Base-by-base conservation (phyloP, 1,284 basidiomycete genomes). In the Rhodotorula sp. region DNA sequence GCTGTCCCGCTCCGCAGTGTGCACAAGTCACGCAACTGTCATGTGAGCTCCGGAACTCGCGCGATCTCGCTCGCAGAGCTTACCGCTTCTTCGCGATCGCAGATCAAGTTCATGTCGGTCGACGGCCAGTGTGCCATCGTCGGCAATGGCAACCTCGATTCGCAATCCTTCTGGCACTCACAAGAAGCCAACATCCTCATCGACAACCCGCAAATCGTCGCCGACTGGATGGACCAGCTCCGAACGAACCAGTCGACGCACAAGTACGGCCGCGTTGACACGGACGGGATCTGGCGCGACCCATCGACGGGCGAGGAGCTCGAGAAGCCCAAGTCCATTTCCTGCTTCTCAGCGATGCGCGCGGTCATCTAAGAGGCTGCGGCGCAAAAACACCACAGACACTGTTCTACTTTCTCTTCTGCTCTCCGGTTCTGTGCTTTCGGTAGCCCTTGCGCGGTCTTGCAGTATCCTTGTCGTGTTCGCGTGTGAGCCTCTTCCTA, bases 151-250 rank as follows among this genome's bases (percentile, higher is more conserved):
- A 89, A 88, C 77, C 71, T 73, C 57, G 87, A 87, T 74, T 86
- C 85, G n/a, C 88, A 90, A 78, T 86, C 85, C 24, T 90, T 89
- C 88, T 90, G 86, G 83, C 90, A 91, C 79, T 87, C 86, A 52
- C 87, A 89, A 74, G 90, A 91, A 78, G 85, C 88, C 76, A 73
- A 91, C 78, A 82, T 90, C 67, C 86, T 91, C 84, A 83, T 91
- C 59, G 89, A 91, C 78, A 86, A 83, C 30, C 77, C 82, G 44
- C 81, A 84, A 67, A 83, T 89, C 62, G 86, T 88, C 53, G 75
- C 78, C 49, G 88, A 88, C 73, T 89, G 89, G 86, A 84, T 86
- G 79, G 83, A 85, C 57, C 85, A 85, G 2, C 82, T 91, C 27
- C 77, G 85, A 36, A 80, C 85, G 30, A 89, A 90, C 79, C 68